These are phyloP conservation scores for Cladophialophora chaetospira DNA, from an alignment of 2,329 filamentous ascomycete species.

Conservation along the genomic window DNA sequence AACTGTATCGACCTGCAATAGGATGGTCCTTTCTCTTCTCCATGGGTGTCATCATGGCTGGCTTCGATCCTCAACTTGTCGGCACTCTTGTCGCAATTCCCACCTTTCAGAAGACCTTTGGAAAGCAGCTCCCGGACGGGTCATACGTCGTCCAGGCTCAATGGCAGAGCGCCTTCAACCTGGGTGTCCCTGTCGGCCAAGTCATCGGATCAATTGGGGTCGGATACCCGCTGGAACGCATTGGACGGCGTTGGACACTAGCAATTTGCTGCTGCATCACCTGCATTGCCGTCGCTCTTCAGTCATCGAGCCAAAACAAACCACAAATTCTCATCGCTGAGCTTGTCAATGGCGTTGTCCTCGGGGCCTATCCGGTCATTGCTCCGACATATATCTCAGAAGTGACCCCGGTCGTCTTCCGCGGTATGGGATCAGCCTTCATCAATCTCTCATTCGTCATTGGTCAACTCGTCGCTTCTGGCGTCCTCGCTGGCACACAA, in stretches of 20 bases:
- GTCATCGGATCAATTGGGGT: constrained; percentile 68
- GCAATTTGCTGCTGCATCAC: too few relatives aligned
- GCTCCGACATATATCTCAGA: constrained; percentile 36
- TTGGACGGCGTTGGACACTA: constrained; percentile 67
- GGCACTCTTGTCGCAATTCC: constrained; percentile 36
- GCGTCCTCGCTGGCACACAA: constrained; percentile 37
- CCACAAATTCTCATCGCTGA: constrained; percentile 28
- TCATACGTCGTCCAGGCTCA: constrained; percentile 52
- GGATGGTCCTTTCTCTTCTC: constrained; percentile 34
- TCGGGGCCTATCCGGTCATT: constrained; percentile 49
- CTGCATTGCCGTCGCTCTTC: constrained; percentile 59
- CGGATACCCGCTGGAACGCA: constrained; percentile 65
- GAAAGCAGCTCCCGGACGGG: constrained; percentile 33
- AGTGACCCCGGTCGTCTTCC: constrained; percentile 32
- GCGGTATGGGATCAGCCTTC: constrained; percentile 37
- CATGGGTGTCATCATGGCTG: constrained; percentile 32
- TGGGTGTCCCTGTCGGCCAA: constrained; percentile 62
- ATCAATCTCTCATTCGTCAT: constrained; percentile 45
- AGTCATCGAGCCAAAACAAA: constrained; percentile 37
- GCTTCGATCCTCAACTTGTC: constrained; percentile 34
- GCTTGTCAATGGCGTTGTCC: constrained; percentile 41
- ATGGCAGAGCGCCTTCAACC: constrained; percentile 60
- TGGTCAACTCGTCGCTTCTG: constrained; percentile 36
- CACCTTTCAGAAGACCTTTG: constrained; percentile 35
- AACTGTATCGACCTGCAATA: background rate